A percentile compares a stretch with the other conserved stretches of the same genome.
Evolutionary conservation across 805 yeast genomes (phyloP).

Genomic region (Tetrapisispora nanseiensis): DNA sequence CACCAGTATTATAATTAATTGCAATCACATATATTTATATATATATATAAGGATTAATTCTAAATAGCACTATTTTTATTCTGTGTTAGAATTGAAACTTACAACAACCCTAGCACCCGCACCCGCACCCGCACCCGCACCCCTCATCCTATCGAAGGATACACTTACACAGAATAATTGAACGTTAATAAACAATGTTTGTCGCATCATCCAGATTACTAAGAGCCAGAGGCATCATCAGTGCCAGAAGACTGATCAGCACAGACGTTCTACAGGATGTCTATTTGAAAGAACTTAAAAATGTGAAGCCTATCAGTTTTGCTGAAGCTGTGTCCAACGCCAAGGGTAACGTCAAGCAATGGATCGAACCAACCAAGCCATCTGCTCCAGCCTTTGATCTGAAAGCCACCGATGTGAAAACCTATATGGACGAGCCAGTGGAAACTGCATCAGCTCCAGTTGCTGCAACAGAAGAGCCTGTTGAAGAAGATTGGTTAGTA

Average conservation of each 20-base stretch:
- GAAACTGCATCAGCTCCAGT: conserved; percentile 42
- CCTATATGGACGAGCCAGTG: conserved; percentile 61
- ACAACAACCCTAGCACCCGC: too few relatives aligned
- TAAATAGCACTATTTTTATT: too few relatives aligned
- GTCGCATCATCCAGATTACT: background rate
- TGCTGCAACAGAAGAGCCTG: conserved; percentile 28
- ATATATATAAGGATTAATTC: too few relatives aligned
- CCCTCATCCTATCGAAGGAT: too few relatives aligned
- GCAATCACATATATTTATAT: too few relatives aligned
- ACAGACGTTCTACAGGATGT: conserved; percentile 67
- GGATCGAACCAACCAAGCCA: conserved; percentile 77
- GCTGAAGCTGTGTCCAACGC: conserved; percentile 61
- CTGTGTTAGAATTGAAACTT: too few relatives aligned
- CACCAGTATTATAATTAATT: background rate
- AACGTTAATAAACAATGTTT: too few relatives aligned
- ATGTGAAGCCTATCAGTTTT: conserved; percentile 62
- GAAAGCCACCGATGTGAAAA: conserved; percentile 53
- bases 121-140: background rate
- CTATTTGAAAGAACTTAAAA: conserved; percentile 77
- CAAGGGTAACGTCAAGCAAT: conserved; percentile 68
- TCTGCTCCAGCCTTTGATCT: conserved; percentile 61
- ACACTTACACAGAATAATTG: too few relatives aligned
- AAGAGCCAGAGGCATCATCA: background rate
- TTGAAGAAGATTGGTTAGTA: conserved; percentile 64
- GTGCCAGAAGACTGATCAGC: conserved; percentile 19